Evolutionary conservation across 2,329 filamentous ascomycete genomes (phyloP).

Genomic region (Xylogone sp.): DNA sequence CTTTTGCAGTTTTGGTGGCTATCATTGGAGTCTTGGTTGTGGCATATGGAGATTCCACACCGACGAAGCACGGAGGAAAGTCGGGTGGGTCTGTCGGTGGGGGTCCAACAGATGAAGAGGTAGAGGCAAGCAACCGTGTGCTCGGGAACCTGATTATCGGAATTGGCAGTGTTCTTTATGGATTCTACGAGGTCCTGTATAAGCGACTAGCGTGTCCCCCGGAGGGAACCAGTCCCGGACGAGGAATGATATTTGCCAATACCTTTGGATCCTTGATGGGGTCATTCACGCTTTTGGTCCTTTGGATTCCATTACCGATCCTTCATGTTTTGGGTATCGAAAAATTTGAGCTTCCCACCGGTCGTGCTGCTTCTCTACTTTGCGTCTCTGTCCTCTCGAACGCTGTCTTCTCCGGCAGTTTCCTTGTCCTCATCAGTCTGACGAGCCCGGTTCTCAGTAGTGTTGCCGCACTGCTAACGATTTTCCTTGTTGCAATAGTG

Average conservation of each 20-base stretch:
- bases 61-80: slow-evolving; percentile 48
- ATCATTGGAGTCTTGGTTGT: slow-evolving; percentile 91
- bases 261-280: slow-evolving; percentile 87
- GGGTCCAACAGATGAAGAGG: slow-evolving; percentile 29
- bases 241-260: slow-evolving; percentile 96
- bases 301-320: slow-evolving; percentile 89
- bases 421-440: slow-evolving; percentile 87
- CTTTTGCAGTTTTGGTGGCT: slow-evolving; percentile 79
- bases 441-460: slow-evolving; percentile 90
- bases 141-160: slow-evolving; percentile 92
- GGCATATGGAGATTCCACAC: slow-evolving; percentile 76
- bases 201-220: slow-evolving; percentile 92
- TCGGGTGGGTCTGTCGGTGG: slow-evolving; percentile 50
- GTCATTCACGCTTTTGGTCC: slow-evolving; percentile 74
- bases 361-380: slow-evolving; percentile 76
- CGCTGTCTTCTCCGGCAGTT: slow-evolving; percentile 87
- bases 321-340: slow-evolving; percentile 78
- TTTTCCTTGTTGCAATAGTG: slow-evolving; percentile 90
- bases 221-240: slow-evolving; percentile 75
- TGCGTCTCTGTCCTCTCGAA: slow-evolving; percentile 79
- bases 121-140: slow-evolving; percentile 63
- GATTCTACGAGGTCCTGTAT: slow-evolving; percentile 95
- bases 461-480: slow-evolving; percentile 89
- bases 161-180: slow-evolving; percentile 85
- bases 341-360: slow-evolving; percentile 75